Evolutionary conservation across 179 eudicot genomes (phyloP).

Genomic region (Silene vulgaris): DNA sequence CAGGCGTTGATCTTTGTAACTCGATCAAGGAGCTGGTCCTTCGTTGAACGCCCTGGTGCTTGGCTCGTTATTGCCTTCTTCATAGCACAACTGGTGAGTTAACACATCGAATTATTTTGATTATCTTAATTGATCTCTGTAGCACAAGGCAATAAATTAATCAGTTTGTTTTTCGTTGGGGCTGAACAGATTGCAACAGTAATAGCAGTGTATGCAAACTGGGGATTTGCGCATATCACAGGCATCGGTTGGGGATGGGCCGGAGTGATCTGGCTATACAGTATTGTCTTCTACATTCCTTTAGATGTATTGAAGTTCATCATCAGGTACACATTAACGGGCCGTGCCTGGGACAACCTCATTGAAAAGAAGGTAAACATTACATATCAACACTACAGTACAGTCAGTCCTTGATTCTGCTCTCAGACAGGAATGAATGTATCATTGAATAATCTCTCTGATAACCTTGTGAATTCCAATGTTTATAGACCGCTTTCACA

Average conservation of each 20-base stretch:
- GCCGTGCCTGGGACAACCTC: constrained; percentile 65
- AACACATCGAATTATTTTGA: neutral
- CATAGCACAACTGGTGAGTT: constrained; percentile 71
- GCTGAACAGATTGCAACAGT: constrained; percentile 56
- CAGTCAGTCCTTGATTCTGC: neutral
- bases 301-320: constrained; percentile 64
- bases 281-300: constrained; percentile 55
- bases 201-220: constrained; percentile 72
- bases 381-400: neutral
- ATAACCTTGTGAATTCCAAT: neutral
- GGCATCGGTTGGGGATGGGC: constrained; percentile 98
- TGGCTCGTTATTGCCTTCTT: constrained; percentile 59
- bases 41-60: constrained; percentile 72
- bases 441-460: neutral
- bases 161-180: neutral
- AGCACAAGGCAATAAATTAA: neutral
- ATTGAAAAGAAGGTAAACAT: constrained; percentile 47
- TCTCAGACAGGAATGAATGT: neutral
- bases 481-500: constrained; percentile 69
- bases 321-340: constrained; percentile 56
- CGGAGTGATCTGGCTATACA: constrained; percentile 72
- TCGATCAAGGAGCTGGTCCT: constrained; percentile 79
- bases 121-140: neutral
- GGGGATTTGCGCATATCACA: constrained; percentile 57
- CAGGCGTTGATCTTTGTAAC: constrained; percentile 91